These are phyloP conservation scores for Tetracladium setigerum DNA, from an alignment of 495 filamentous ascomycete genomes.

Conservation along the genomic window DNA sequence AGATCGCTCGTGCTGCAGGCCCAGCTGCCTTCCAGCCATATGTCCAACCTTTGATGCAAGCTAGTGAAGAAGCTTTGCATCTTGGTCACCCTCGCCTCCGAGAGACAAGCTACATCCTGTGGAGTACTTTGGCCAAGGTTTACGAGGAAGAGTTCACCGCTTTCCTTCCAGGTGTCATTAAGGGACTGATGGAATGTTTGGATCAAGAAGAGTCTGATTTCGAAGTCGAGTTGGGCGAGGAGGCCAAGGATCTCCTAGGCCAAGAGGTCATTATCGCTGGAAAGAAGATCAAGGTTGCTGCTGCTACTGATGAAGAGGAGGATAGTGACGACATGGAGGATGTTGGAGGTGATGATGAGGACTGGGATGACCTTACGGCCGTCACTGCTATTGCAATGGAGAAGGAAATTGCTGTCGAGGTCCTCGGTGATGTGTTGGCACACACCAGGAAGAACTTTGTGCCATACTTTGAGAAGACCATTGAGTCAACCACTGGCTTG, in stretches of 20 bases:
- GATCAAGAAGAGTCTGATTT: constrained; percentile 85
- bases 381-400: constrained; percentile 85
- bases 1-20: constrained; percentile 84
- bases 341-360: constrained; percentile 68
- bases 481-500: constrained; percentile 72
- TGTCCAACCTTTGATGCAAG: constrained; percentile 78
- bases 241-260: constrained; percentile 64
- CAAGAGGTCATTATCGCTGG: constrained; percentile 64
- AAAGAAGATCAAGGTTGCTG: constrained; percentile 77
- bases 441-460: constrained; percentile 69
- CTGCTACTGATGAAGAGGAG: constrained; percentile 44
- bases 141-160: constrained; percentile 85
- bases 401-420: constrained; percentile 95
- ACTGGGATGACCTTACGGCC: constrained; percentile 72
- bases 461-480: constrained; percentile 85
- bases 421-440: constrained; percentile 85
- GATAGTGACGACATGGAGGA: constrained; percentile 52
- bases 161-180: constrained; percentile 79
- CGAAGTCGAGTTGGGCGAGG: constrained; percentile 70
- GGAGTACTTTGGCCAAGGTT: constrained; percentile 89
- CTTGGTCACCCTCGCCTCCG: constrained; percentile 83
- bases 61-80: constrained; percentile 85
- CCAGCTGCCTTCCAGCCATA: constrained; percentile 81
- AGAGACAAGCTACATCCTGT: constrained; percentile 95
- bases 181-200: constrained; percentile 75